Conservation (phyloP, 768 basidiomycete genomes). For the Lactarius vividus region DNA sequence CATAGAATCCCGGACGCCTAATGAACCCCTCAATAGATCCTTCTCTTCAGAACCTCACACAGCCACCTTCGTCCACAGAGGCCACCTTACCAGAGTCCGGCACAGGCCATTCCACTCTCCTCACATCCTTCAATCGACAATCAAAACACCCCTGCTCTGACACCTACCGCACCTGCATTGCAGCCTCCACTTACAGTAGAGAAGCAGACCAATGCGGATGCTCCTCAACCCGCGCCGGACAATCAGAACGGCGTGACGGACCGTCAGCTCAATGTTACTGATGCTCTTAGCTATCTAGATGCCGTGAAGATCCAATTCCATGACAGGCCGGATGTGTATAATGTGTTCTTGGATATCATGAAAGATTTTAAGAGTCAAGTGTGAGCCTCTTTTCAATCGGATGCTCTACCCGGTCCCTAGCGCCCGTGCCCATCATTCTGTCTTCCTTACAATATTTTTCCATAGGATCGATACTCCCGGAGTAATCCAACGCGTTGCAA, state of each 20-base stretch:
- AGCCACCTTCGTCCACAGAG: not conserved
- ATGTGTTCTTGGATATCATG: constrained; percentile 65
- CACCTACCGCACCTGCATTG: not conserved
- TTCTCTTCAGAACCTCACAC: constrained; percentile 6
- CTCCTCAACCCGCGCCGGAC: constrained; percentile 12
- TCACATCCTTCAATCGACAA: not conserved
- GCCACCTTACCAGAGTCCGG: not conserved
- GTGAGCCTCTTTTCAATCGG: constrained; percentile 35
- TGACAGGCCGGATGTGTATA: constrained; percentile 61
- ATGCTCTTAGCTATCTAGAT: constrained; percentile 62
- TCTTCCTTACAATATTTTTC: not conserved
- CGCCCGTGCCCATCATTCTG: not conserved
- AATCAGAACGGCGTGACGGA: constrained; percentile 28
- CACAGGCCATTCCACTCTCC: not conserved
- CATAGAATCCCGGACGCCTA: not conserved
- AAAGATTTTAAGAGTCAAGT: constrained; percentile 71
- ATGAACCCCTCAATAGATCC: constrained; percentile 14
- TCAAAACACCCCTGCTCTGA: not conserved
- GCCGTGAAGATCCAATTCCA: constrained; percentile 61
- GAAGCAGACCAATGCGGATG: constrained; percentile 4
- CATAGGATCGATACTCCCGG: constrained; percentile 94
- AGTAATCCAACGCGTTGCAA: constrained; percentile 92
- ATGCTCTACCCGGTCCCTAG: not conserved
- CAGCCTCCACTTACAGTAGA: constrained; percentile 1
- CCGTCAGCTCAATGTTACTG: constrained; percentile 57